Base-by-base conservation (phyloP, 192 early-diverging fungal species). In the Coemansia sp. region DNA sequence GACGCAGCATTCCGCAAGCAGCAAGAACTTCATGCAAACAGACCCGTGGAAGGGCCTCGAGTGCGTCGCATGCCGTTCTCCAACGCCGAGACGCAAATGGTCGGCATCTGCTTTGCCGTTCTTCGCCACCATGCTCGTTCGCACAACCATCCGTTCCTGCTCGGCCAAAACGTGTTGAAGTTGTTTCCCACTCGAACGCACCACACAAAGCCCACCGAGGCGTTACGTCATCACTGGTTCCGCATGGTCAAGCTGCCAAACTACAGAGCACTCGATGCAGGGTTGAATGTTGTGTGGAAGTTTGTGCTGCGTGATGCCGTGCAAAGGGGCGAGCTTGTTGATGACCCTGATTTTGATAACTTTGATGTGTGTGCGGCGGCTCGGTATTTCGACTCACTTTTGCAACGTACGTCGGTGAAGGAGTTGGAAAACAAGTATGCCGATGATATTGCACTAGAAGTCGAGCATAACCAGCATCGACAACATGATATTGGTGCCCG, bases 261-360 rank as follows among this genome's bases (percentile, higher is more conserved):
- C 14, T 57, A 41, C 12, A 19, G 2, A 2, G 16, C 35, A 6
- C 27, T 62, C 35, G 16, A 26, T 51, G 62, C 49, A 0, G 14
- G 38, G 4, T 19, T 81, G 23, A 17, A 21, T 8, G 19, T 12
- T 0, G 27, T 81, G 4, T 81, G 78, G 72, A 47, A 35, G n/a
- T 65, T 61, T 25, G 66, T 68, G 27, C 56, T 75, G 37, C 54
- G 57, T 25, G 78, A 81, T 43, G 78, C 78, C 0, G 35, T 81
- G 2, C 39, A 16, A 8, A 38, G 22, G 7, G 78, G 67, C 3
- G 39, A 37, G 14, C 43, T 81, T 37, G 27, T 10, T 0, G 66
- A 81, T 41, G 16, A 55, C 19, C 59, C 66, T 0, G 66, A 67
- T 12, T 9, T 72, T 23, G 57, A 62, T 7, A 35, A 45, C 10